A percentile compares a stretch with the other conserved stretches of the same genome.
phyloP scores from a whole-genome alignment of 73 alveolate species.

The Durusdinium trenchii region DNA sequence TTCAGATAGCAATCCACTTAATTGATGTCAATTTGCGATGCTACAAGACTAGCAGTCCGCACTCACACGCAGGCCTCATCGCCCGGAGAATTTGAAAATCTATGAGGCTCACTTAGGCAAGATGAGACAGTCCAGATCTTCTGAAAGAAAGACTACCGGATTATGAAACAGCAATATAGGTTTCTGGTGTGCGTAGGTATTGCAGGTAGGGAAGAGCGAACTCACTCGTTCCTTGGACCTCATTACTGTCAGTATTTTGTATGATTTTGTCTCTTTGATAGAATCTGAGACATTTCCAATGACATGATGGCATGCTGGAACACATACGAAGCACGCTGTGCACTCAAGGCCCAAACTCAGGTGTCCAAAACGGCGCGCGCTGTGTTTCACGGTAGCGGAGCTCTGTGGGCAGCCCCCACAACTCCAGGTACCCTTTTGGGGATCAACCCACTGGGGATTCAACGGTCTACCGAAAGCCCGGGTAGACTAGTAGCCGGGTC shows the following conservation, averaged over 20 bases:
- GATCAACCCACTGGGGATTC: no score
- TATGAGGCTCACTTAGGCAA: conserved; percentile 99
- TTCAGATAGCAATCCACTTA: not conserved
- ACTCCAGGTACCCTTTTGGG: no score
- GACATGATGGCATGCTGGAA: no score
- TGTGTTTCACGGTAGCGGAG: no score
- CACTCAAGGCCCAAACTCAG: no score
- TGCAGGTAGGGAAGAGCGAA: conserved; percentile 23
- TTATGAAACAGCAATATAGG: not conserved
- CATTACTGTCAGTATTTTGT: not conserved
- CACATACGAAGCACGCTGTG: no score
- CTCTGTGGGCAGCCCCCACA: no score
- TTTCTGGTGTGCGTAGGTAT: not conserved
- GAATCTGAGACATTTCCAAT: not conserved
- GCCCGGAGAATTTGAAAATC: conserved; percentile 97
- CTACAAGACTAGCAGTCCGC: not conserved
- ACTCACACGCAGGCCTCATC: conserved; percentile 95
- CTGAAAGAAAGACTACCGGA: not conserved
- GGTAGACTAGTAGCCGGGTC: no score
- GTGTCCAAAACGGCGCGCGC: not conserved
- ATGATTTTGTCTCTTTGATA: not conserved
- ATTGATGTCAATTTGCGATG: not conserved
- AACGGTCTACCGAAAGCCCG: no score
- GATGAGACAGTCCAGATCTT: not conserved
- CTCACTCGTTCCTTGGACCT: conserved; percentile 4